phyloP scores from a whole-genome alignment of 441 rosid species.

The Jatropha podagrica region DNA sequence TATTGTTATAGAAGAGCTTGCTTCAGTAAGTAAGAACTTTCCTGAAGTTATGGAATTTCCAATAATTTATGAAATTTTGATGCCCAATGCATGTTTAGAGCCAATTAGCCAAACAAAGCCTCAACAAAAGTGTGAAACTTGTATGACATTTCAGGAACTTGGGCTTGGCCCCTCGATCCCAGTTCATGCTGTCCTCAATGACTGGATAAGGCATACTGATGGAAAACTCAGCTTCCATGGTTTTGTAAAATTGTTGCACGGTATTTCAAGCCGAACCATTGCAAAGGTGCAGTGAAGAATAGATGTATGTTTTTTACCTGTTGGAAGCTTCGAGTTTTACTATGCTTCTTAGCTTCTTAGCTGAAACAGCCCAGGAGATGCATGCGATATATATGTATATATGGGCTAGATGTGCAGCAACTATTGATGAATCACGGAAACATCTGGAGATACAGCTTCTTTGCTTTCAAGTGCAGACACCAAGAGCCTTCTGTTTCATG shows the following conservation, averaged over 20 bases:
- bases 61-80: neutral
- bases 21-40: conserved; percentile 61
- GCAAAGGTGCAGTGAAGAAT: conserved; percentile 44
- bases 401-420: neutral
- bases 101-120: neutral
- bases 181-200: conserved; percentile 74
- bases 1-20: conserved; percentile 86
- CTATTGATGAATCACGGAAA: neutral
- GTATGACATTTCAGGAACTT: conserved; percentile 63
- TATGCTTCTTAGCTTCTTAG: neutral
- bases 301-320: neutral
- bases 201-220: conserved; percentile 86
- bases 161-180: conserved; percentile 90
- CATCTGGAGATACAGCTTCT: neutral
- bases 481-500: neutral
- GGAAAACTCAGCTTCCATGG: conserved; percentile 98
- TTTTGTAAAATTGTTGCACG: conserved; percentile 75
- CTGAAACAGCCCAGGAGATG: neutral
- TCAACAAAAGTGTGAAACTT: neutral
- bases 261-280: conserved; percentile 60
- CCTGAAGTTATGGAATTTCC: neutral
- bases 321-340: neutral
- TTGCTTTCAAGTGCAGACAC: neutral
- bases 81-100: neutral
- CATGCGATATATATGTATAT: neutral